These are phyloP conservation scores for Caulochytrium protostelioides DNA, from an alignment of 371 early-diverging fungal species.

Conservation along the genomic window DNA sequence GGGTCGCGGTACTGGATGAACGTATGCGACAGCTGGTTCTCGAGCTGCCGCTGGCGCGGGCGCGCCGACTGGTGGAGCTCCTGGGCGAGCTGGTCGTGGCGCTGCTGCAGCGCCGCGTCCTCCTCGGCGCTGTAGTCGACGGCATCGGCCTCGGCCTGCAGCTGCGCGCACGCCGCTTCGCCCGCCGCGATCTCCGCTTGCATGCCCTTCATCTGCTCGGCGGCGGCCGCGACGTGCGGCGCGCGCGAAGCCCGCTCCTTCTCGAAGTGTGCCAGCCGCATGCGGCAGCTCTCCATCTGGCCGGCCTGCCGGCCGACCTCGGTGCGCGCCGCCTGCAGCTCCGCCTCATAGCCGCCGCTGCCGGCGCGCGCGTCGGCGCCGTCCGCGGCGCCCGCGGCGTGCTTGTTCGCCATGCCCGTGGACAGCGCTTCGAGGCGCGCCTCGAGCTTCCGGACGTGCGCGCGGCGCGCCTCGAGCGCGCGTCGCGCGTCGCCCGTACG, in stretches of 20 bases:
- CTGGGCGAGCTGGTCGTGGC: not conserved
- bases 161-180: not conserved
- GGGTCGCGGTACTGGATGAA: constrained; percentile 15
- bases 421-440: not conserved
- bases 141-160: not conserved
- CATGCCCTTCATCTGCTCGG: not conserved
- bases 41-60: too few relatives aligned
- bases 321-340: too few relatives aligned
- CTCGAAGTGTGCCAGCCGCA: not conserved
- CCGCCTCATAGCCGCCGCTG: too few relatives aligned
- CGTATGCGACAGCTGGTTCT: not conserved
- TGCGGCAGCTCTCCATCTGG: too few relatives aligned
- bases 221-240: not conserved
- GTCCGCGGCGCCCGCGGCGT: not conserved
- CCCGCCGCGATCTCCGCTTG: not conserved
- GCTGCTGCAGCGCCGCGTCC: not conserved
- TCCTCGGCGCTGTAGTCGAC: not conserved
- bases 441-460: not conserved
- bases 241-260: not conserved
- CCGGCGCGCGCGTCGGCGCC: too few relatives aligned
- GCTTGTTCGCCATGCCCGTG: not conserved
- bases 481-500: too few relatives aligned
- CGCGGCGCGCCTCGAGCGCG: too few relatives aligned
- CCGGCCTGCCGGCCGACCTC: too few relatives aligned
- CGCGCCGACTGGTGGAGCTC: not conserved